Percentiles rank a stretch among this genome's conserved stretches.
These are phyloP conservation scores for Limnanthes douglasii DNA, from an alignment of 345 rosid species.

Conservation along the genomic window DNA sequence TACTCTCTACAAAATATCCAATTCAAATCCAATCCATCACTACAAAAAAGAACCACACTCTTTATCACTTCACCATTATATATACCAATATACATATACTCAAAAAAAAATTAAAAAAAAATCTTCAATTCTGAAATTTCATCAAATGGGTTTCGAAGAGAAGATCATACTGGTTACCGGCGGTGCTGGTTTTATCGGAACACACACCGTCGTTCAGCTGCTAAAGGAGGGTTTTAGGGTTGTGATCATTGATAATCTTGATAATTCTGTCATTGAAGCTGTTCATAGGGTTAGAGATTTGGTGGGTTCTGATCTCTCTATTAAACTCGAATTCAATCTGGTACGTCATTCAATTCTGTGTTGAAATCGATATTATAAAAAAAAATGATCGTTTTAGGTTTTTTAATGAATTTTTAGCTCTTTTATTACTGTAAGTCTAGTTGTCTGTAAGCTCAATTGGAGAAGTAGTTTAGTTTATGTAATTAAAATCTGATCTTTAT, in stretches of 20 bases:
- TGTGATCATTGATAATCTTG: slow-evolving; percentile 70
- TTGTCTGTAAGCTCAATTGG: neutral
- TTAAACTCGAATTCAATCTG: slow-evolving; percentile 57
- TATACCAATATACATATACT: no score
- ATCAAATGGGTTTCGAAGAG: slow-evolving; percentile 28
- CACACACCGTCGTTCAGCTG: slow-evolving; percentile 82
- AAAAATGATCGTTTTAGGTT: neutral
- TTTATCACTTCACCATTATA: no score
- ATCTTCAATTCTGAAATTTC: no score
- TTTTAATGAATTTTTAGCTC: neutral
- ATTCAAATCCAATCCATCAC: no score
- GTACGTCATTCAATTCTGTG: slow-evolving; percentile 15
- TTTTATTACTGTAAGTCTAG: neutral
- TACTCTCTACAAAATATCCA: no score
- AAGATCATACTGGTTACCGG: slow-evolving; percentile 76
- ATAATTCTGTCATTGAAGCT: slow-evolving; percentile 72
- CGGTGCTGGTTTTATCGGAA: slow-evolving; percentile 95
- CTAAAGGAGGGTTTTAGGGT: slow-evolving; percentile 67
- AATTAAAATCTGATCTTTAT: no score
- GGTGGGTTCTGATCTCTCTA: slow-evolving; percentile 64
- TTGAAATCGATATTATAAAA: neutral
- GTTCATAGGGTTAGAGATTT: slow-evolving; percentile 63
- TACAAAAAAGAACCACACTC: no score
- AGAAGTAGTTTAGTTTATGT: no score
- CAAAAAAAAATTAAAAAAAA: no score